These are phyloP conservation scores for Linnemannia elongata DNA, from an alignment of 192 early-diverging fungal genomes.

Conservation along the genomic window DNA sequence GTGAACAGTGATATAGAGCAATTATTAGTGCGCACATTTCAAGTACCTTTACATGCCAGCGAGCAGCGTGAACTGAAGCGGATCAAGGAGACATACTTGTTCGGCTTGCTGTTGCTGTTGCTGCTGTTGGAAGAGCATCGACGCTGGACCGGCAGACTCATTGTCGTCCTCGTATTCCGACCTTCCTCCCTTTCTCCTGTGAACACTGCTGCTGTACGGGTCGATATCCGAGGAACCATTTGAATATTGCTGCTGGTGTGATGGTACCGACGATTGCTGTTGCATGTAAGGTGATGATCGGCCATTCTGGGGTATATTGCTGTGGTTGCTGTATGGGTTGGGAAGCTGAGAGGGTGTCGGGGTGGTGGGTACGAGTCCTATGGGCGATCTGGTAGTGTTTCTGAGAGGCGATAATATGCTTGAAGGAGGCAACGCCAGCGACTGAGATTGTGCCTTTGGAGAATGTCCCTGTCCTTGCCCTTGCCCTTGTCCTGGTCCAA, in stretches of 20 bases:
- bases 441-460: conserved; percentile 12
- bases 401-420: conserved; percentile 48
- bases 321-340: conserved; percentile 13
- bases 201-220: conserved; percentile 43
- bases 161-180: conserved; percentile 47
- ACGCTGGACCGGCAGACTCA: conserved; percentile 50
- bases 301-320: conserved; percentile 51
- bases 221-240: conserved; percentile 36
- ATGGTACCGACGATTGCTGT: neutral
- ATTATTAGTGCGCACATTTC: neutral
- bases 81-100: conserved; percentile 5
- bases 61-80: too few species aligned
- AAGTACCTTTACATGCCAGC: neutral
- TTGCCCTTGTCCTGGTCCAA: conserved; percentile 14
- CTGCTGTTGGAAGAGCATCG: conserved; percentile 52
- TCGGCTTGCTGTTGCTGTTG: conserved; percentile 44
- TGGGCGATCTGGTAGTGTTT: conserved; percentile 39
- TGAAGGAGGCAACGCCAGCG: conserved; percentile 22
- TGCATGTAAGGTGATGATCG: conserved; percentile 37
- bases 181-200: conserved; percentile 42
- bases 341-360: conserved; percentile 33
- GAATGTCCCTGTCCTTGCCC: conserved; percentile 6
- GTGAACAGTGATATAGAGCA: conserved; percentile 43
- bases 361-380: conserved; percentile 48
- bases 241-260: conserved; percentile 24